These are phyloP conservation scores for Trametes hirsuta DNA, from an alignment of 1,284 basidiomycete genomes.

Conservation along the genomic window DNA sequence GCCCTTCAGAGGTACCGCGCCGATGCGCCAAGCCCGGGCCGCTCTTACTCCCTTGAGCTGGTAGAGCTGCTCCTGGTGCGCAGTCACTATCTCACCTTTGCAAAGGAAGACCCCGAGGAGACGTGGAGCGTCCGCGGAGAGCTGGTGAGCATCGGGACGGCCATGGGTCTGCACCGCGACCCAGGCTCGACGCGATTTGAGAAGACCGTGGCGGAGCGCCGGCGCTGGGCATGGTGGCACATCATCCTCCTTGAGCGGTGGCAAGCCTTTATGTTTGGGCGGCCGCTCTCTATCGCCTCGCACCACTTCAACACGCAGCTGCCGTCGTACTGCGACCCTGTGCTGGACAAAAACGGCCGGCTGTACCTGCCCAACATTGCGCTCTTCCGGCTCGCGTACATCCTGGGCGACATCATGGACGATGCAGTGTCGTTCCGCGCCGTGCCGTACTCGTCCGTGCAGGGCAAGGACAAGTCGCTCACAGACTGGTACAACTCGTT, in stretches of 20 bases:
- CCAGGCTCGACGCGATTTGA: conserved; percentile 73
- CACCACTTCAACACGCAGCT: conserved; percentile 81
- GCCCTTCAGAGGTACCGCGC: conserved; percentile 66
- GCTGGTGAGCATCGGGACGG: conserved; percentile 70
- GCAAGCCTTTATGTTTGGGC: conserved; percentile 86
- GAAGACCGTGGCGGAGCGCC: conserved; percentile 67
- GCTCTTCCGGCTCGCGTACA: conserved; percentile 72
- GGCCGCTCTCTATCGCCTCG: conserved; percentile 70
- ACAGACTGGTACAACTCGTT: conserved; percentile 73
- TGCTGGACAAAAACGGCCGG: conserved; percentile 59
- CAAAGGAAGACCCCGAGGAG: conserved; percentile 76
- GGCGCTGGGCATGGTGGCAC: conserved; percentile 88
- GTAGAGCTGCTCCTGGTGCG: conserved; percentile 72
- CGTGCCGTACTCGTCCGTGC: conserved; percentile 73
- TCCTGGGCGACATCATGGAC: conserved; percentile 81
- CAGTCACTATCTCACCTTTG: conserved; percentile 69
- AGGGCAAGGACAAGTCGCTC: conserved; percentile 67
- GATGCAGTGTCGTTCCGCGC: conserved; percentile 76
- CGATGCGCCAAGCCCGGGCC: conserved; percentile 41
- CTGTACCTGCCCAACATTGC: conserved; percentile 74
- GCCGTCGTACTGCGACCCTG: conserved; percentile 64
- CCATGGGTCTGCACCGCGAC: conserved; percentile 83
- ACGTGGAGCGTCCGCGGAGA: conserved; percentile 76
- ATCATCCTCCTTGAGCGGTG: conserved; percentile 78
- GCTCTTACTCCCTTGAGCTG: conserved; percentile 70